Conservation (phyloP, 2,329 filamentous ascomycete species). For the Stenocarpella maydis region DNA sequence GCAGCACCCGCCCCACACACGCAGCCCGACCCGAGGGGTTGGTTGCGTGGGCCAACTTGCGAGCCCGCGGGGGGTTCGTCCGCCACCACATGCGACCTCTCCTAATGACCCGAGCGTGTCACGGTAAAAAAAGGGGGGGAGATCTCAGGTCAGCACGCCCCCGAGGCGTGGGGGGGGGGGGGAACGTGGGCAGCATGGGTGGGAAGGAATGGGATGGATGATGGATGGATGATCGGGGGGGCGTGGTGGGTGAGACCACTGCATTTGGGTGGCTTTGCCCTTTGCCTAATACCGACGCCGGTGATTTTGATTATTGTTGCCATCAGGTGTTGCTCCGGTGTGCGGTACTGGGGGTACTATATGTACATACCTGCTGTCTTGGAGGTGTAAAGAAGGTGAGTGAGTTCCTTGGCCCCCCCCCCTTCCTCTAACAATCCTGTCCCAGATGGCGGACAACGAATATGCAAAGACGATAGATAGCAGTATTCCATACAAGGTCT, state of each 20-base stretch:
- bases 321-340: neutral
- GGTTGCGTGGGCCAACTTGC: conserved; percentile 23
- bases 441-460: neutral
- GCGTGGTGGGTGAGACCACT: neutral
- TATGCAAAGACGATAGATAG: neutral
- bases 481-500: neutral
- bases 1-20: neutral
- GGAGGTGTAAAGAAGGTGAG: conserved; percentile 4
- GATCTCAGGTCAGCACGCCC: conserved; percentile 29
- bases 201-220: conserved; percentile 9
- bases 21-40: conserved; percentile 18
- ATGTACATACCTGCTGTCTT: conserved; percentile 14
- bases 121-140: conserved; percentile 15
- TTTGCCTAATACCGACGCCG: conserved; percentile 32
- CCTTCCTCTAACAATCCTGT: neutral
- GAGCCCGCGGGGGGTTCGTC: conserved; percentile 19
- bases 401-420: too few species aligned
- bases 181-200: conserved; percentile 32
- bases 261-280: conserved; percentile 3
- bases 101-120: conserved; percentile 24
- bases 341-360: neutral
- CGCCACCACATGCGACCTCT: conserved; percentile 27
- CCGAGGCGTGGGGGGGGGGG: conserved; percentile 19
- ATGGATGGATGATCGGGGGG: conserved; percentile 10
- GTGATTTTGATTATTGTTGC: neutral